A percentile compares a stretch with the other conserved stretches of the same genome.
phyloP scores from a whole-genome alignment of 192 early-diverging fungal genomes.

The Mortierella hygrophila region DNA sequence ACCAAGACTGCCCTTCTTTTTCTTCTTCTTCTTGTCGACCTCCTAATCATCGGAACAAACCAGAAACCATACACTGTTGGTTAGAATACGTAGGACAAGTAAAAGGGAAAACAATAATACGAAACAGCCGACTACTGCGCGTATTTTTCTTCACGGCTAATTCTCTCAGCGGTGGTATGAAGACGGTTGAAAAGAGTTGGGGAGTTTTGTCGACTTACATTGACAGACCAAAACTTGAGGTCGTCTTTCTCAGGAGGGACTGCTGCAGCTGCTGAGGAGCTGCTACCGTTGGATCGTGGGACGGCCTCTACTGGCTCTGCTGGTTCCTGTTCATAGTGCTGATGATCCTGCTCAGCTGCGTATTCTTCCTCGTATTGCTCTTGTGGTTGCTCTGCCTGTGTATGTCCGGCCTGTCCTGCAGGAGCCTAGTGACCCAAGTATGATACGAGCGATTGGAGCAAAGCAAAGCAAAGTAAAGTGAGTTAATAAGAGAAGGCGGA shows the following conservation, averaged over 20 bases:
- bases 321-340: constrained; percentile 32
- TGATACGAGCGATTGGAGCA: neutral
- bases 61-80: neutral
- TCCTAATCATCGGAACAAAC: constrained; percentile 47
- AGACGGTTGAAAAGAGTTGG: constrained; percentile 4
- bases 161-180: neutral
- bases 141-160: neutral
- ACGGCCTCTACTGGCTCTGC: constrained; percentile 20
- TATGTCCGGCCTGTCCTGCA: constrained; percentile 53
- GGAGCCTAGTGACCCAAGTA: constrained; percentile 14
- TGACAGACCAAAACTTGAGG: constrained; percentile 64
- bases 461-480: neutral
- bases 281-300: constrained; percentile 35
- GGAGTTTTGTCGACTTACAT: constrained; percentile 32
- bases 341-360: constrained; percentile 38
- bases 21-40: constrained; percentile 83
- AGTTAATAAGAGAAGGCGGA: neutral
- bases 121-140: neutral
- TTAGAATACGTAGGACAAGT: neutral
- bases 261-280: constrained; percentile 18
- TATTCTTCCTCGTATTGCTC: constrained; percentile 41
- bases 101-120: neutral
- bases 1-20: constrained; percentile 73
- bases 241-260: constrained; percentile 51
- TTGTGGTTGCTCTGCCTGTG: constrained; percentile 25